A percentile compares a stretch with the other conserved stretches of the same genome.
Evolutionary conservation across 148 eudicot species (phyloP).

Genomic region (Cornus kousa): DNA sequence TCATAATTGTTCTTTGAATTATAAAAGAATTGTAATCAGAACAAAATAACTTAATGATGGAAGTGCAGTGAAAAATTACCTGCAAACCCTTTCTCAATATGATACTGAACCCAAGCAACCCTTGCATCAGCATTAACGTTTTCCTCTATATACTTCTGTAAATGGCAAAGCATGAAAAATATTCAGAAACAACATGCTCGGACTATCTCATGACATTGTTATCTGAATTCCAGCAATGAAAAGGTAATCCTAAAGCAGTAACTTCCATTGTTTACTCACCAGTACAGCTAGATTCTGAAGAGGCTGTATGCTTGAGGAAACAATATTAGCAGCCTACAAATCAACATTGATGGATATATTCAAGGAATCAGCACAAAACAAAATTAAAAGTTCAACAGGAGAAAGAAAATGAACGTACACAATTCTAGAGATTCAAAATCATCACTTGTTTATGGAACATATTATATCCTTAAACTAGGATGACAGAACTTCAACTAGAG

Average conservation of each 20-base stretch:
- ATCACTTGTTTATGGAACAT: background rate
- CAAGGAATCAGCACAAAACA: background rate
- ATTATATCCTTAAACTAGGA: background rate
- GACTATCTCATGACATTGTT: background rate
- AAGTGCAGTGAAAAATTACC: slow-evolving; percentile 35
- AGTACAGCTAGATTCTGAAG: slow-evolving; percentile 56
- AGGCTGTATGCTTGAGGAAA: slow-evolving; percentile 82
- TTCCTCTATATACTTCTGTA: slow-evolving; percentile 63
- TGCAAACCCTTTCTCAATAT: slow-evolving; percentile 61
- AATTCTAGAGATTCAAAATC: background rate
- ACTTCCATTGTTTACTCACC: slow-evolving; percentile 42
- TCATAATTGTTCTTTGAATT: background rate
- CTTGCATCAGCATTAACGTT: slow-evolving; percentile 54
- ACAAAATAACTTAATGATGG: too few species aligned
- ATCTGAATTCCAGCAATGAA: background rate
- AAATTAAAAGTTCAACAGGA: background rate
- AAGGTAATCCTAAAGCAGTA: slow-evolving; percentile 11
- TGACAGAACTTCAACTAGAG: background rate
- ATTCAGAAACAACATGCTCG: slow-evolving; percentile 2
- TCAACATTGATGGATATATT: background rate
- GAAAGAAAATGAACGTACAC: background rate
- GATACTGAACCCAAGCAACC: slow-evolving; percentile 52
- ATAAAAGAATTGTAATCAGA: background rate
- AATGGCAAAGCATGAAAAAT: slow-evolving; percentile 4
- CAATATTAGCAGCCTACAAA: slow-evolving; percentile 75